Evolutionary conservation across 306 rosid genomes (phyloP), one percentile per base, ranked within the genome.

Genomic region (Lotus japonicus): DNA sequence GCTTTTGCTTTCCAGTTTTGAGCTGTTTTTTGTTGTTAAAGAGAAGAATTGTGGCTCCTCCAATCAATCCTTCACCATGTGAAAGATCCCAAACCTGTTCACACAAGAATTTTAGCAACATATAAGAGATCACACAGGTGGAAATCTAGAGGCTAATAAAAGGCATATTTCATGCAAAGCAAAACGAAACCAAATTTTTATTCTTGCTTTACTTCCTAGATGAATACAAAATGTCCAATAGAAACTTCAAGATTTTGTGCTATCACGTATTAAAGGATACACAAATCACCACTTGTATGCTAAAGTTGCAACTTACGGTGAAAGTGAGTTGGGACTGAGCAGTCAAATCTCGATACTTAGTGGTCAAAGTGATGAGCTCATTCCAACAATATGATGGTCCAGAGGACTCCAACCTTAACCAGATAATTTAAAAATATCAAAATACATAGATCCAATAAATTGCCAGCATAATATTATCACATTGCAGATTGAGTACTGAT

Each of bases 31-130:
- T 90, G 75, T 56, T 87, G 80, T 88, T 90, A 71, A 94, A 94
- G 46, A 94, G 95, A 86, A 86, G 82, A 77, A 90, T 87, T 17
- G 97, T 94, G 23, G 99, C 94, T 68, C 99, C 99, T 67, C 99
- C 99, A 72, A 94, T 86, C 84, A 94, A 83, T 66, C 85, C 96
- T 79, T 90, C 92, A 51, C 97, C 95, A 50, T 83, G 84, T 11
- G 99, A 94, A 64, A 94, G 96, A 81, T 94, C 99, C 96, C 95
- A 94, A 79, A 90, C 99, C 99, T 94, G 70, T 18, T 81, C 10
- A 64, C 10, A 49, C 64, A 78, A 50, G 52, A 71, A 54, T 44
- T 35, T 52, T 41, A 38, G 42, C 44, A 58, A 64, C n/a, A 52
- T 52, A 48, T 7, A 58, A 31, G 57, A 56, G 11, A 45, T 72